Base-by-base conservation (phyloP, 1,284 basidiomycete species). In the Agroathelia rolfsii region DNA sequence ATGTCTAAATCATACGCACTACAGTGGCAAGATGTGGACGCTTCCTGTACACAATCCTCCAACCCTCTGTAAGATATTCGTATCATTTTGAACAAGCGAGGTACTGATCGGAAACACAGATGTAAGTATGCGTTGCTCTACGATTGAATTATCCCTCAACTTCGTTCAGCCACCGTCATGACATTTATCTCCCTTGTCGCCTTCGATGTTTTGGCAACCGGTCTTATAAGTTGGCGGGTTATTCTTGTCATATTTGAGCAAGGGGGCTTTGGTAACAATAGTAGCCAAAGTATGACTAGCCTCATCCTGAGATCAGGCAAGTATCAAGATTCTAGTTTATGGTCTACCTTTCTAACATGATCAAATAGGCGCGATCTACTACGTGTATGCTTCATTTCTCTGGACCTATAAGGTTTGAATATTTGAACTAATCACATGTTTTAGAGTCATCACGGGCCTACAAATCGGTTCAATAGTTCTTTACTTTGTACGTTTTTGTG, bases 171-270 rank as follows among this genome's bases (percentile, higher is more conserved):
- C 10, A 28, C 27, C 5, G 16, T 28, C 13, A 15, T 28, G 9
- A 28, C 27, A 15, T 28, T 28, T 18, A 14, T 28, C 12, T 28
- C 12, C 6, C 27, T 28, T 5, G 27, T 28, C 27, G 15, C 14
- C 5, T 28, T 28, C 27, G 27, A 28, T 14, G 27, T 28, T n/a
- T 18, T 28, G 9, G 27, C 27, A 5, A 28, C 27, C 5, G 27
- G 8, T 10, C 11, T 28, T 5, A 28, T 28, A n/a, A 17, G 16
- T 4, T 28, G 12, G 5, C 9, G 27, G 27, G 8, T 28, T 16
- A 17, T 17, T 18, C 5, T 9, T n/a, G 27, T 28, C 12, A 15
- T 28, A 7, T 18, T 15, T 9, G 6, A 28, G 27, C 16, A 15
- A 4, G 27, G 27, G 9, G 27, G 27, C 6, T 18, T 28, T n/a